Conservation (phyloP, 495 filamentous ascomycete genomes). For the Lophiotrema nucula region DNA sequence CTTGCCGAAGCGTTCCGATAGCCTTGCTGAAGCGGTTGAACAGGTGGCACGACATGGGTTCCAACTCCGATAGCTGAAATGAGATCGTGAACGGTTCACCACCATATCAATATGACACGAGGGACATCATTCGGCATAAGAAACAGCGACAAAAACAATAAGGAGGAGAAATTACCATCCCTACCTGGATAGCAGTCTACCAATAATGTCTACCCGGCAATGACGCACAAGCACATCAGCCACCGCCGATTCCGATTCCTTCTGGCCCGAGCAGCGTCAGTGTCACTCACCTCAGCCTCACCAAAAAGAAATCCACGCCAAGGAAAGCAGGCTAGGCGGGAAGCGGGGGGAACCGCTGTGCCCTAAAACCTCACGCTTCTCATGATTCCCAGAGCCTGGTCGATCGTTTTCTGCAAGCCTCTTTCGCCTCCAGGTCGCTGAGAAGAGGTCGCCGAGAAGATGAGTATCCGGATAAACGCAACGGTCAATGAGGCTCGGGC, state of each 20-base stretch:
- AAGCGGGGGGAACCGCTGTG: slow-evolving; percentile 31
- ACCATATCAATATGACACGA: slow-evolving; percentile 26
- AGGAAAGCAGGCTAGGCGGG: slow-evolving; percentile 29
- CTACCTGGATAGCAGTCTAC: slow-evolving; percentile 9
- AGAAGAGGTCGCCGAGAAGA: too few species aligned
- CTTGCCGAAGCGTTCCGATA: slow-evolving; percentile 13
- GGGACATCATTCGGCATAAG: slow-evolving; percentile 9
- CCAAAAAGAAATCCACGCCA: slow-evolving; percentile 30
- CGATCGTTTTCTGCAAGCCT: slow-evolving; percentile 2
- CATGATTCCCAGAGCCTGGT: slow-evolving; percentile 16
- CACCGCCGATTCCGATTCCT: slow-evolving; percentile 31
- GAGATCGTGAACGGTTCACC: slow-evolving; percentile 6
- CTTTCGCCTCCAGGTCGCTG: background rate
- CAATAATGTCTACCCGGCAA: slow-evolving; percentile 18
- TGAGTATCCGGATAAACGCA: slow-evolving; percentile 28
- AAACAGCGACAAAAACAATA: slow-evolving; percentile 8
- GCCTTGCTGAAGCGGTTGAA: slow-evolving; percentile 13
- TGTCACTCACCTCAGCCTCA: slow-evolving; percentile 30
- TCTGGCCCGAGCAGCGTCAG: slow-evolving; percentile 29
- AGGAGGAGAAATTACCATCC: slow-evolving; percentile 12
- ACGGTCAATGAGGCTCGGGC: slow-evolving; percentile 14
- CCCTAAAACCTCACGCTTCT: slow-evolving; percentile 30
- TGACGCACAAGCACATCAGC: slow-evolving; percentile 28
- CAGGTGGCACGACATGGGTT: slow-evolving; percentile 17
- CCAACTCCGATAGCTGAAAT: slow-evolving; percentile 23